phyloP scores from a whole-genome alignment of 129 eudicot genomes.

The Ambrosia trifida region DNA sequence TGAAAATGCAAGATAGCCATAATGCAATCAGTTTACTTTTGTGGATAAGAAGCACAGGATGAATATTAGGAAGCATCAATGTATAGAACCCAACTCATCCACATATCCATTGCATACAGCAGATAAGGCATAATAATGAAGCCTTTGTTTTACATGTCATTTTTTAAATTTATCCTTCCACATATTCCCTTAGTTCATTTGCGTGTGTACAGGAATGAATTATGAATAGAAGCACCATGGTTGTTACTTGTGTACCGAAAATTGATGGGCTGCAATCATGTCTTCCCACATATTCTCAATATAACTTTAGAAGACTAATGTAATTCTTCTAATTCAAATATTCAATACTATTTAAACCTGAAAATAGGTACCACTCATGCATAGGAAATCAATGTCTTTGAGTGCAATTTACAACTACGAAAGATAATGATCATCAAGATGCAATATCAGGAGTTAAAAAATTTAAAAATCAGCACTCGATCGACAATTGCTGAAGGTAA shows the following conservation, averaged over 20 bases:
- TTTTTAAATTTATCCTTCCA: neutral
- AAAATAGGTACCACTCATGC: neutral
- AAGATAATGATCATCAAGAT: constrained; percentile 1
- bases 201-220: neutral
- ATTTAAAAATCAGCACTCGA: neutral
- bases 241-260: neutral
- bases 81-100: constrained; percentile 15
- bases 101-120: constrained; percentile 7
- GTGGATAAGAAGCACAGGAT: constrained; percentile 2
- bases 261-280: neutral
- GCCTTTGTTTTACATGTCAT: neutral
- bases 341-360: neutral
- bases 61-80: constrained; percentile 8
- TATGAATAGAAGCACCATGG: neutral
- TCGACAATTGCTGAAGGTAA: neutral
- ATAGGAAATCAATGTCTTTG: neutral
- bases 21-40: constrained; percentile 20
- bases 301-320: neutral
- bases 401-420: neutral
- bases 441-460: neutral
- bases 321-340: neutral
- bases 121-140: constrained; percentile 6
- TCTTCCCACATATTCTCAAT: neutral
- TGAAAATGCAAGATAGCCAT: constrained; percentile 39
- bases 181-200: neutral